Evolutionary conservation across 2,329 filamentous ascomycete species (phyloP).

Genomic region (Pseudomassariella vexata): DNA sequence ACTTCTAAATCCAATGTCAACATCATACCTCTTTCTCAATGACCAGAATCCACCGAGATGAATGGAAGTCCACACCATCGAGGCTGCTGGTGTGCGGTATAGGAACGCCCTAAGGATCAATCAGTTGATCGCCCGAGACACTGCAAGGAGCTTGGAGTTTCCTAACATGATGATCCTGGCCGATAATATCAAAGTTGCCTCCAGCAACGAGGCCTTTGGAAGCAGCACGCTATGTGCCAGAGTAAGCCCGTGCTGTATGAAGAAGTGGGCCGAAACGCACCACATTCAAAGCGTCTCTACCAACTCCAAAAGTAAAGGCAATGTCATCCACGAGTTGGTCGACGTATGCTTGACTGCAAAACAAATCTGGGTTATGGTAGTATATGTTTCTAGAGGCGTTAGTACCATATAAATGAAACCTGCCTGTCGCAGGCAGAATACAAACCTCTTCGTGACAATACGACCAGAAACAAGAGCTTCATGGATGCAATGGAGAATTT

Average conservation of each 20-base stretch:
- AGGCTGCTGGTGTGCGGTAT: slow-evolving; percentile 51
- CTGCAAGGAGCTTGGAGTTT: background rate
- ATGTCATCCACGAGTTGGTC: slow-evolving; percentile 70
- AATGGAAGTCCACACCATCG: slow-evolving; percentile 40
- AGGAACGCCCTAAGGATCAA: slow-evolving; percentile 48
- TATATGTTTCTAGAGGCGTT: slow-evolving; percentile 62
- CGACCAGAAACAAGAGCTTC: slow-evolving; percentile 50
- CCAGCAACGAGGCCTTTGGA: slow-evolving; percentile 69
- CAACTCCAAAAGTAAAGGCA: slow-evolving; percentile 61
- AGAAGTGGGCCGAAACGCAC: too few species aligned
- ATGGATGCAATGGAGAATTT: slow-evolving; percentile 54
- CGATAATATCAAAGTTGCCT: slow-evolving; percentile 17
- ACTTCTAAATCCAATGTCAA: too few species aligned
- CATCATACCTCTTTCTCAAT: slow-evolving; percentile 68
- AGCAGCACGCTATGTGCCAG: slow-evolving; percentile 57
- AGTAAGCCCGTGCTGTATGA: too few species aligned
- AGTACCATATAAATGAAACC: background rate
- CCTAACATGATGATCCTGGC: slow-evolving; percentile 22
- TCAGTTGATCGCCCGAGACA: background rate
- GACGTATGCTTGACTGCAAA: slow-evolving; percentile 62
- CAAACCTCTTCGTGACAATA: slow-evolving; percentile 57
- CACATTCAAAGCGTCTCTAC: slow-evolving; percentile 63
- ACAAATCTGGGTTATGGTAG: slow-evolving; percentile 70
- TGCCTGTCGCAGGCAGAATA: slow-evolving; percentile 2
- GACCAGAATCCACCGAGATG: slow-evolving; percentile 60